Evolutionary conservation across 202 grass and related monocot genomes (phyloP).

Genomic region (Brachypodium distachyon): DNA sequence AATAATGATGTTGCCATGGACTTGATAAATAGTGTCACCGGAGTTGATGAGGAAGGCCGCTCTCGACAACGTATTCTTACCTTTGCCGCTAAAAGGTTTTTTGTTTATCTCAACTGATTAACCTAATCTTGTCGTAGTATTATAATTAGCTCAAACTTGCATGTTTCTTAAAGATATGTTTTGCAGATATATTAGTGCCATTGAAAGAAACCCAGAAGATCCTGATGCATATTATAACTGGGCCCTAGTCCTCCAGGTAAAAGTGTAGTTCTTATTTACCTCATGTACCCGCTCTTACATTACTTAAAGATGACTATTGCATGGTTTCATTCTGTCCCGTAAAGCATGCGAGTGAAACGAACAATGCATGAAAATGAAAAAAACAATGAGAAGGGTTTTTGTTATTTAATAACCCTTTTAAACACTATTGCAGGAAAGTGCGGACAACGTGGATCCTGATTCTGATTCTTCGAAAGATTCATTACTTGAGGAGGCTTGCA

Average conservation of each 20-base stretch:
- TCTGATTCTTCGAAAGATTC: slow-evolving; percentile 73
- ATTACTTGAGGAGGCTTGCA: slow-evolving; percentile 83
- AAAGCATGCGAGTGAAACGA: background rate
- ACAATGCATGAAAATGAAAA: background rate
- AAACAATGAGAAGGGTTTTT: background rate
- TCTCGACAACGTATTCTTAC: slow-evolving; percentile 75
- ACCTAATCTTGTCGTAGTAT: background rate
- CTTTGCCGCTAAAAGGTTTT: slow-evolving; percentile 80
- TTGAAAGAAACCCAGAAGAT: slow-evolving; percentile 79
- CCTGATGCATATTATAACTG: slow-evolving; percentile 85
- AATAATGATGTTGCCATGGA: slow-evolving; percentile 75
- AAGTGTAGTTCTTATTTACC: background rate
- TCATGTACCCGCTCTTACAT: background rate
- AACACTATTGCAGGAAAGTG: slow-evolving; percentile 57
- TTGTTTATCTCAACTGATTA: slow-evolving; percentile 4
- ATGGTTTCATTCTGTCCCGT: background rate
- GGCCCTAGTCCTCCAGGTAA: slow-evolving; percentile 80
- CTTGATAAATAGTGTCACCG: slow-evolving; percentile 74
- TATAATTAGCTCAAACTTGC: slow-evolving; percentile 2
- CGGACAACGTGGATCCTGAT: slow-evolving; percentile 58
- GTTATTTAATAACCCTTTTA: background rate
- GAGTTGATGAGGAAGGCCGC: slow-evolving; percentile 76
- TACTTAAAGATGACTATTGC: background rate
- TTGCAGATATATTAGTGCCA: slow-evolving; percentile 66
- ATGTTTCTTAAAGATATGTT: background rate